These are phyloP conservation scores for Geotrichum bryndzae DNA, from an alignment of 1,139 yeast genomes.

Conservation along the genomic window DNA sequence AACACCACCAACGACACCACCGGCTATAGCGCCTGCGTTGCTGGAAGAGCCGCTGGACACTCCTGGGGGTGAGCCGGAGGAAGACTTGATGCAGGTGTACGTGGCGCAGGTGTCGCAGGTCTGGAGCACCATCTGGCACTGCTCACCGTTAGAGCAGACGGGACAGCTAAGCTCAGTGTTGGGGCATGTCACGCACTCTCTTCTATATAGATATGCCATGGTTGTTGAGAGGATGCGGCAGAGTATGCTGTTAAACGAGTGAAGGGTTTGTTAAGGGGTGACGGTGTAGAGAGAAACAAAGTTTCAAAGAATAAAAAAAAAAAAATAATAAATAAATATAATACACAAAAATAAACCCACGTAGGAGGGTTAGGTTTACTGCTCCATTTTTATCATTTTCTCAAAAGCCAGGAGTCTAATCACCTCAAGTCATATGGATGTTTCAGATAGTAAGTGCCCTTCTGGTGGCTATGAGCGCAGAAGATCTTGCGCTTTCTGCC, in stretches of 20 bases:
- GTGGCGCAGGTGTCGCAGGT: conserved; percentile 31
- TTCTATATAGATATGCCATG: not conserved
- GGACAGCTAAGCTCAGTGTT: conserved; percentile 27
- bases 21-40: conserved; percentile 36
- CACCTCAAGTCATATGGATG: not conserved
- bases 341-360: too few relatives aligned
- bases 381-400: not conserved
- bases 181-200: conserved; percentile 13
- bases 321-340: not conserved
- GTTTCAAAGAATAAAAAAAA: not conserved
- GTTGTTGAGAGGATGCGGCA: not conserved
- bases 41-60: not conserved
- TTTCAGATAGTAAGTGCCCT: not conserved
- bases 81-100: conserved; percentile 22
- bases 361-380: too few relatives aligned
- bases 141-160: conserved; percentile 26
- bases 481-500: not conserved
- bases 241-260: not conserved
- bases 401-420: not conserved
- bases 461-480: not conserved
- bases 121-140: conserved; percentile 30
- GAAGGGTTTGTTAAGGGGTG: not conserved
- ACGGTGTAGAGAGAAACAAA: not conserved
- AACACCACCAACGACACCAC: conserved; percentile 38
- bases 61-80: conserved; percentile 10